Conservation (phyloP, 805 yeast genomes). For the Cyberlindnera lachancei region DNA sequence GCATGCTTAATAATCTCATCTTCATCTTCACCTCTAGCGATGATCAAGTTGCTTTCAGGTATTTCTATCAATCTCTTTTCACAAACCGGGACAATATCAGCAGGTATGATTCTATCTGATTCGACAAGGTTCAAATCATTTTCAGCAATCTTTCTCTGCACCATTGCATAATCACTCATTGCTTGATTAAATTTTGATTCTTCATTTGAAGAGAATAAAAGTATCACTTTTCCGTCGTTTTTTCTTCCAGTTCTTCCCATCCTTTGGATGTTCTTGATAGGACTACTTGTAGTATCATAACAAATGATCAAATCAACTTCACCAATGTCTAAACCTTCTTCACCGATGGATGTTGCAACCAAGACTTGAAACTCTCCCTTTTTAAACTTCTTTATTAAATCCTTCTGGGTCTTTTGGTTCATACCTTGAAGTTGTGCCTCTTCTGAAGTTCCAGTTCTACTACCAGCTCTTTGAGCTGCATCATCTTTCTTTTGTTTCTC, state of each 20-base stretch:
- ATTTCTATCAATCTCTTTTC: slow-evolving; percentile 50
- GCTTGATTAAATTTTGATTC: slow-evolving; percentile 74
- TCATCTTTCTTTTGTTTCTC: slow-evolving; percentile 26
- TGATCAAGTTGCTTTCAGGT: slow-evolving; percentile 61
- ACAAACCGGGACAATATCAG: slow-evolving; percentile 44
- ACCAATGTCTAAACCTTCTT: slow-evolving; percentile 97
- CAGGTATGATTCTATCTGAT: slow-evolving; percentile 67
- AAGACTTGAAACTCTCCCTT: slow-evolving; percentile 66
- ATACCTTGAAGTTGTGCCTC: slow-evolving; percentile 76
- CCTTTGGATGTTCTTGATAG: slow-evolving; percentile 87
- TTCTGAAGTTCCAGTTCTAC: slow-evolving; percentile 58
- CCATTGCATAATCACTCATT: slow-evolving; percentile 70
- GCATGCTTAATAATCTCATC: slow-evolving; percentile 66
- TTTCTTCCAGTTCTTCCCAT: slow-evolving; percentile 99
- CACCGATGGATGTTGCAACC: slow-evolving; percentile 96
- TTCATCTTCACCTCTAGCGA: slow-evolving; percentile 46
- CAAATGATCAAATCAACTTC: slow-evolving; percentile 93
- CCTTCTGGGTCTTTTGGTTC: slow-evolving; percentile 85
- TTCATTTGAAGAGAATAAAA: slow-evolving; percentile 74
- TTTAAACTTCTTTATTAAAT: slow-evolving; percentile 66
- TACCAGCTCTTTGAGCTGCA: slow-evolving; percentile 26
- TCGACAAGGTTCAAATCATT: slow-evolving; percentile 36
- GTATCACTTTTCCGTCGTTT: slow-evolving; percentile 74
- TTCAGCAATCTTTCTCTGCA: slow-evolving; percentile 61
- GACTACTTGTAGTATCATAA: slow-evolving; percentile 88